A percentile compares a stretch with the other conserved stretches of the same genome.
Conservation (phyloP, 2,329 filamentous ascomycete species). For the Gremmenia infestans region DNA sequence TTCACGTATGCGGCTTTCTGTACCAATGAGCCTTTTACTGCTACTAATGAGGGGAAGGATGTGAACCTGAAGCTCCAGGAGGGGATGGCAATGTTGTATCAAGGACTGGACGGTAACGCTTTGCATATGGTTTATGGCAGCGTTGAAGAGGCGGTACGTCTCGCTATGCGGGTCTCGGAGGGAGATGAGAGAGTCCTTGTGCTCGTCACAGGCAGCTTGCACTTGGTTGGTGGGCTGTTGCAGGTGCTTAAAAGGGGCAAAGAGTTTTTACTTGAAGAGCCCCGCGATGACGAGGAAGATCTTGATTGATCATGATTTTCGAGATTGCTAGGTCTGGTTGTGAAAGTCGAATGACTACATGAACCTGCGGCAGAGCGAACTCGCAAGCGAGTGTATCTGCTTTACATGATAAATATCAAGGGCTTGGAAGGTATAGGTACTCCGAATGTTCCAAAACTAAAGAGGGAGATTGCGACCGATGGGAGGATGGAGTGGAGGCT, state of each 20-base stretch:
- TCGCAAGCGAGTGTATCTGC: no score
- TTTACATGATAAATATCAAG: no score
- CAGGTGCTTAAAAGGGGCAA: constrained; percentile 50
- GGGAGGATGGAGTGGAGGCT: no score
- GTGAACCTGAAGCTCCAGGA: constrained; percentile 58
- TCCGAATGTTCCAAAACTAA: no score
- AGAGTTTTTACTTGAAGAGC: background rate
- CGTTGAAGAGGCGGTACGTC: constrained; percentile 62
- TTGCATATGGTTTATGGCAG: constrained; percentile 54
- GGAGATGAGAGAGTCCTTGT: constrained; percentile 48
- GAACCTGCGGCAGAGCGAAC: no score
- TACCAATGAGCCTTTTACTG: constrained; percentile 63
- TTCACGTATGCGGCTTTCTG: constrained; percentile 79
- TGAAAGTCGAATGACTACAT: no score
- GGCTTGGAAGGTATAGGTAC: no score
- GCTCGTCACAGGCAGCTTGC: constrained; percentile 77
- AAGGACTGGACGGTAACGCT: constrained; percentile 44
- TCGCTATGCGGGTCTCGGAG: constrained; percentile 35
- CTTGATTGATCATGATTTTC: background rate
- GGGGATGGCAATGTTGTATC: constrained; percentile 58
- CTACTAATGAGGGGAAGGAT: constrained; percentile 35
- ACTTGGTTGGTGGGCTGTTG: constrained; percentile 75
- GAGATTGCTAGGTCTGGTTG: no score
- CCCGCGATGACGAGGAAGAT: background rate
- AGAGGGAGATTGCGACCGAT: no score